Percentiles rank a stretch among this genome's conserved stretches.
Conservation (phyloP, 768 basidiomycete genomes). For the Pleurotus djamor region DNA sequence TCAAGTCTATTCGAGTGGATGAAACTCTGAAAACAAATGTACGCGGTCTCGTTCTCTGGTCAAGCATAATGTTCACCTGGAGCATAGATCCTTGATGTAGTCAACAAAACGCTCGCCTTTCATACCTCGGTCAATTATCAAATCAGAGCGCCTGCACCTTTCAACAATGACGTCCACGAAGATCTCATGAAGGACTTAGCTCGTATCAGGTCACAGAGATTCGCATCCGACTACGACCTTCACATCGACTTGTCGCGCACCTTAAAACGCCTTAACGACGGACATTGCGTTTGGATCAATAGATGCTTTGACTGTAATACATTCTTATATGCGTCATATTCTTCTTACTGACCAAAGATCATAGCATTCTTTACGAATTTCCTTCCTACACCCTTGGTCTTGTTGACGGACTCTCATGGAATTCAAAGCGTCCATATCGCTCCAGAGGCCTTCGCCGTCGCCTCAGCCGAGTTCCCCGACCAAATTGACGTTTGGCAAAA, state of each 20-base stretch:
- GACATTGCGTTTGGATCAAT: conserved; percentile 56
- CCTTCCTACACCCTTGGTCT: conserved; percentile 41
- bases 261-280: conserved; percentile 55
- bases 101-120: conserved; percentile 57
- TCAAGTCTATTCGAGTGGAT: conserved; percentile 46
- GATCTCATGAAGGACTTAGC: conserved; percentile 49
- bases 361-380: conserved; percentile 24
- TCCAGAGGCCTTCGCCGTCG: conserved; percentile 50
- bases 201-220: conserved; percentile 39
- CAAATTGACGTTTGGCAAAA: conserved; percentile 56
- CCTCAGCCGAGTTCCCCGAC: conserved; percentile 48
- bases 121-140: conserved; percentile 65
- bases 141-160: conserved; percentile 51
- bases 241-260: conserved; percentile 54
- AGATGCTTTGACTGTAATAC: conserved; percentile 49
- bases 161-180: conserved; percentile 53
- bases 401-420: conserved; percentile 41
- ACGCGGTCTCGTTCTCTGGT: conserved; percentile 9
- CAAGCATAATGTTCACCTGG: neutral
- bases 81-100: conserved; percentile 50
- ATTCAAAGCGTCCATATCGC: conserved; percentile 49
- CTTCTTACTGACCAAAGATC: neutral
- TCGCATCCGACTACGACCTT: conserved; percentile 51
- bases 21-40: conserved; percentile 49
- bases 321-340: neutral